Base-by-base conservation (phyloP, 2,329 filamentous ascomycete genomes). In the Ophiocordyceps camponoti-rufipedis region DNA sequence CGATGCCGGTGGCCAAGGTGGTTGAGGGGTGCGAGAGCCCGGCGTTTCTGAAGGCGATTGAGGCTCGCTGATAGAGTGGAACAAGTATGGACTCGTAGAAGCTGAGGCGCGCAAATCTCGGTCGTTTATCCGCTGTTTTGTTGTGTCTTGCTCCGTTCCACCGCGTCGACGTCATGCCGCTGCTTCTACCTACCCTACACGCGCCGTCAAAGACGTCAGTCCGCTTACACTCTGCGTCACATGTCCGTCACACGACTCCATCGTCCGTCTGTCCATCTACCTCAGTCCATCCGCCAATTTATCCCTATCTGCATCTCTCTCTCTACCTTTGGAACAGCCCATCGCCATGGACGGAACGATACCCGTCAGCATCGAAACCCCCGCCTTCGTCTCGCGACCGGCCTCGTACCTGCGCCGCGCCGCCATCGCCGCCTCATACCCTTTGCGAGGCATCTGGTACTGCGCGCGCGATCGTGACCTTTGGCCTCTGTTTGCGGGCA, bases 381-480 rank as follows among this genome's bases (percentile, higher is more conserved):
- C 12, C 39, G 39, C 10, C 10, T 19, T 18, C 10, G 16, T 19
- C 10, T 28, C 18, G 16, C 18, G 39, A 11, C 18, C 28, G 4
- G 52, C 61, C 33, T 53, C 54, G 42, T 73, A 72, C 54, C 42
- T 69, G 41, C 59, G 51, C 38, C 63, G 70, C 44, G 71, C 65
- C 12, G 53, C 62, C 47, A 50, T 62, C 40, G 70, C 72, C 1
- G 70, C 66, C 2, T 69, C 68, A 4, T 80, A 75, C 50, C 76
- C 77, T 16, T 56, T 79, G 44, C 67, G 80, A 63, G 89, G 91
- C 50, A 79, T 95, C 56, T 78, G 76, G 66, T 94, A 89, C 65
- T 94, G 93, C 62, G 52, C 76, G 44, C 70, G 73, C 31, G 83
- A 88, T 58, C 79, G 76, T 19, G 86, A 83, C 54, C 82, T 91